Evolutionary conservation across 306 rosid genomes (phyloP), one percentile per base, ranked within the genome.

Genomic region (Cicer bijugum): DNA sequence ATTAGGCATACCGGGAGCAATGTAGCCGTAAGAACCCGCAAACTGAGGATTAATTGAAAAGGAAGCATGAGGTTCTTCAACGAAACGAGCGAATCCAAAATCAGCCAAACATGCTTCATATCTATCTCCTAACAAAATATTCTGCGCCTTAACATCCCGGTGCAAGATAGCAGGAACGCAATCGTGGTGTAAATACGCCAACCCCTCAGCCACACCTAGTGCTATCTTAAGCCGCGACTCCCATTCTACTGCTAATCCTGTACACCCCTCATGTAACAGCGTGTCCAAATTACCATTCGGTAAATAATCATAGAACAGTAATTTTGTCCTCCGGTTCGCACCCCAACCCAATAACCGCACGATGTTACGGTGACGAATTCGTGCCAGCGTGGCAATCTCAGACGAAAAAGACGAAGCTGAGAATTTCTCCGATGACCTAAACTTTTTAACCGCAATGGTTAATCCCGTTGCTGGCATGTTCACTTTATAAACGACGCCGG

Each of bases 11-110:
- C 98, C 99, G 0, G 99, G 99, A 47, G 99, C 97, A 86, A 94
- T 83, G 79, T 94, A 94, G 84, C 99, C 99, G 74, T 88, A 94
- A 14, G 99, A 91, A 4, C 99, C 99, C 0, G 99, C 96, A 50
- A 94, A 87, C 56, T 91, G 92, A 4, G 93, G 97, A 73, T 83
- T 84, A 11, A 85, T 78, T 0, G 92, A 81, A 64, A 90, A 89
- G 1, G 97, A 82, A 68, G 83, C 78, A 23, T 59, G 80, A 66
- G 83, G 84, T 1, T 89, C 96, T 56, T 94, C 98, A 1, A 91
- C 89, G 75, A 91, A 74, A 16, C 92, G 81, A 9, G 98, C 98
- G 12, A 94, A 83, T 23, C 98, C 98, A 40, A 94, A 94, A 75
- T 94, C 98, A 4, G 98, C 98, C 83, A 94, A 81, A 76, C 96